Evolutionary conservation across 805 yeast species (phyloP), one percentile per base, ranked within the genome.

Genomic region (Lipomyces lipofer): DNA sequence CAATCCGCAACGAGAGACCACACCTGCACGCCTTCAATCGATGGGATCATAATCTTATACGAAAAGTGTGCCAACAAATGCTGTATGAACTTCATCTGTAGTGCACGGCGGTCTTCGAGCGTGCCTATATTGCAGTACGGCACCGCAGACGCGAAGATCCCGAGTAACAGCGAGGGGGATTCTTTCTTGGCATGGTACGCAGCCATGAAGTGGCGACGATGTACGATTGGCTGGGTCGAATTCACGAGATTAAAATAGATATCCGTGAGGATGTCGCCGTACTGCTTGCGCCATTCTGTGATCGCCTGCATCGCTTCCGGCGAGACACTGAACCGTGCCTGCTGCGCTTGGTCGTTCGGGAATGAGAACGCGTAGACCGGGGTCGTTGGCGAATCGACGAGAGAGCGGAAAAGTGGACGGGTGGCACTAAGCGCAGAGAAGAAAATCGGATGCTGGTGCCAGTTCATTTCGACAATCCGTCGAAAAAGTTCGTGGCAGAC

Each of bases 151-250:
- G 56, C 57, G 39, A 56, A 52, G 4, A 58, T 52, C 10, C 59
- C 62, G 9, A 58, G 50, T 8, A 59, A 47, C 35, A 59, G 39
- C 25, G 35, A 44, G n/a, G 35, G 46, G 5, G 59, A 49, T 27
- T 56, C 58, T n/a, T 24, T 27, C 15, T 55, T 33, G 6, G 39
- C 51, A 7, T 25, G 27, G 33, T 40, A 58, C 4, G 61, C 55
- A 9, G 45, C 43, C 54, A 57, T 43, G 33, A 58, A 58, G 24
- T 50, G 48, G 7, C 47, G 36, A 3, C 54, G 51, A 50, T 54
- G 49, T 1, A 58, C 54, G 27, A 58, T 25, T 5, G 62, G 62
- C 36, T 49, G 49, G n/a, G 27, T 6, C 4, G 53, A 42, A 28
- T 53, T 53, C n/a, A 58, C 40, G 15, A 36, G 22, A 1, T 32